Evolutionary conservation across 805 yeast genomes (phyloP), one percentile per base, ranked within the genome.

Genomic region (Nakazawaea sp.): DNA sequence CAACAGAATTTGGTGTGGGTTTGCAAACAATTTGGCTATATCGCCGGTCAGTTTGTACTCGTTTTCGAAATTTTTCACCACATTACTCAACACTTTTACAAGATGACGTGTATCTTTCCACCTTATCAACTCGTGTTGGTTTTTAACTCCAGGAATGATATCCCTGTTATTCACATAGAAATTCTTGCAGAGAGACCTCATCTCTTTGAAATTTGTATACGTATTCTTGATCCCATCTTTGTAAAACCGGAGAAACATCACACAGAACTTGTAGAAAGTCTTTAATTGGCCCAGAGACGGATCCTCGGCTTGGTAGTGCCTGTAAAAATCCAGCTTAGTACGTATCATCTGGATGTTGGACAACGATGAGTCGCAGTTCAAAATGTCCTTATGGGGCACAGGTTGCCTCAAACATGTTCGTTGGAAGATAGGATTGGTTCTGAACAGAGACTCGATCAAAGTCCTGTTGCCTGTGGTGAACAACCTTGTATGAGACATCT

Each of bases 211-310:
- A 42, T 75, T 75, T 1, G 53, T 43, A 75, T 80, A 77, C 1
- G 79, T 70, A 44, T 70, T 72, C 16, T 59, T 53, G 2, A 81
- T 62, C 1, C 90, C 89, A 2, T 59, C 52, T 42, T 70, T 70
- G 58, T 81, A 81, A 51, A 79, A 78, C 5, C 52, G 52, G 28
- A 78, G 40, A 24, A 53, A 53, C 25, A 37, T 43, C 18, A 47
- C 51, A 19, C 44, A 40, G 17, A 45, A 36, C 20, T 49, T 43
- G 33, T 51, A 56, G 24, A 19, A 31, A 10, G n/a, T 18, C 18
- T 38, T 38, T 18, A 32, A 3, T 4, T 30, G n/a, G 5, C 34
- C 30, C 37, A 38, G 37, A 11, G 16, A 15, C n/a, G 41, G 37
- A 6, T 32, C n/a, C 8, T 11, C 13, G 9, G 8, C 12, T 16